These are phyloP conservation scores for Sechiopsis laciniata DNA, from an alignment of 306 rosid genomes.

Conservation along the genomic window DNA sequence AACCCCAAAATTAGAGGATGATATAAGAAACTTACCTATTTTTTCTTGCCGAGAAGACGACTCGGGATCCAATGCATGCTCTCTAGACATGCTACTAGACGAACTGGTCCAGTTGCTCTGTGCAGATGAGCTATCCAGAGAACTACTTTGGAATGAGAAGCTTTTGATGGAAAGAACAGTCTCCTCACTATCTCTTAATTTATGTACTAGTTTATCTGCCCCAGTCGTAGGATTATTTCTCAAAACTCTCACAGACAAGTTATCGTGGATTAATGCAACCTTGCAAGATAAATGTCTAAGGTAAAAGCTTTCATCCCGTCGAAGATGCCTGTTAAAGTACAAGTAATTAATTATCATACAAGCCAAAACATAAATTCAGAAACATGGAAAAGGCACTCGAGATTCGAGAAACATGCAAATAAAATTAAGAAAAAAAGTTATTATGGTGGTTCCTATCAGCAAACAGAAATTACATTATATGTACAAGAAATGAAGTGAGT, in stretches of 20 bases:
- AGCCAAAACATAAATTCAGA: neutral
- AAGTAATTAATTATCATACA: neutral
- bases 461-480: neutral
- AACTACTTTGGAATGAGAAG: conserved; percentile 23
- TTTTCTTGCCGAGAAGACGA: conserved; percentile 41
- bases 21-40: conserved; percentile 36
- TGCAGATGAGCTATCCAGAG: conserved; percentile 30
- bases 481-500: neutral
- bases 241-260: conserved; percentile 37
- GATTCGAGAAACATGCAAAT: neutral
- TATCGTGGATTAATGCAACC: conserved; percentile 53
- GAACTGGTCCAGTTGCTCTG: conserved; percentile 28
- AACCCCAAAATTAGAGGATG: neutral
- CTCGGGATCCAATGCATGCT: conserved; percentile 28
- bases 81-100: conserved; percentile 27
- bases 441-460: conserved; percentile 1
- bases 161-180: conserved; percentile 31
- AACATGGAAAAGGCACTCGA: neutral
- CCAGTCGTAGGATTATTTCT: conserved; percentile 32
- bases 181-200: conserved; percentile 35
- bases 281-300: conserved; percentile 56
- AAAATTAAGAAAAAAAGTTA: neutral
- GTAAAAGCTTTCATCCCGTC: conserved; percentile 49
- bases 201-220: conserved; percentile 32
- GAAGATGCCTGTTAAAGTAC: conserved; percentile 43